Evolutionary conservation across 2,329 filamentous ascomycete genomes (phyloP), one percentile per base, ranked within the genome.

Genomic region (Neonectria punicea): DNA sequence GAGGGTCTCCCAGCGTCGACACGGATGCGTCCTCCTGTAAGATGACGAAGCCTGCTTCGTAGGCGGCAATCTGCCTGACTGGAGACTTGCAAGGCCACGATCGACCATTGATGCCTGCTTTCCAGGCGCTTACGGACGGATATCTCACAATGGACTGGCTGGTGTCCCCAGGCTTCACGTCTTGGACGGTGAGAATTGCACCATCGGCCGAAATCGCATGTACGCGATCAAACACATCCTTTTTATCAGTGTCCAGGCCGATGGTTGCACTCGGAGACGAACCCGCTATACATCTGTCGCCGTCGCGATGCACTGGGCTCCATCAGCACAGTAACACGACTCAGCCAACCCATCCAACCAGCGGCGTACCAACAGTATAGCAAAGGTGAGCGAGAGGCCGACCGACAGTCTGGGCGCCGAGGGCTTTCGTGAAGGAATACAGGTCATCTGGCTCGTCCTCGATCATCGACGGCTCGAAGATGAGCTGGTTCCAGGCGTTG

Each of bases 401-500:
- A 2, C 74, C 71, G 41, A 88, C 79, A 8, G 66, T 36, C 4
- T 74, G 58, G 16, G 77, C 80, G 14, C 67, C 65, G 4, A 87
- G 71, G 6, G 86, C 71, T 54, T 78, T 78, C 47, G 76, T 76
- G 65, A 89, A 89, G 1, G 70, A 65, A 18, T 63, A 63, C 4
- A 87, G 18, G 70, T 89, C 87, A 5, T 81, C 75, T 4, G 82
- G 80, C 44, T 86, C 82, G 1, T 72, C 53, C 4, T 63, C 65
- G 7, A 16, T 5, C 22, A 43, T 5, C 10, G 51, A 8, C 46
- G 32, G 18, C 14, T 62, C 65, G 13, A 88, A 84, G 2, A 73
- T 68, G 16, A 89, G 80, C 70, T 90, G 87, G 60, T 78, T 76
- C 85, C 85, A 90, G 58, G 86, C 85, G 71, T 90, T 90, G 77